Base-by-base conservation (phyloP, 1,139 yeast species). In the Zhuliangozyma parablackwelliae region DNA sequence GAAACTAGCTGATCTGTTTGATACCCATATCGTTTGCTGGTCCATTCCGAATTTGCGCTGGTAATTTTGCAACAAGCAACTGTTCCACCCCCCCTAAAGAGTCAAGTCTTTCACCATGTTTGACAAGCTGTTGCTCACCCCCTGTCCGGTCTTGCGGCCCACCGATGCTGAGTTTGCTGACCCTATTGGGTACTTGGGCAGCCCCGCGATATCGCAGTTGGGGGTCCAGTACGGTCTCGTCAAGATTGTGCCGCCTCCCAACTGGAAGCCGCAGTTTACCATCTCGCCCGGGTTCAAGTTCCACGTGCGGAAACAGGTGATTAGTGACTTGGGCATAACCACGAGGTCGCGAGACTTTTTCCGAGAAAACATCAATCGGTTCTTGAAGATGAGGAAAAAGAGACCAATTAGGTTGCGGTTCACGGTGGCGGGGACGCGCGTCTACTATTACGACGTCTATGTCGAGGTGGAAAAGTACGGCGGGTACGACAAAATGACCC, bases 321-420 rank as follows among this genome's bases (percentile, higher is more conserved):
- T 84, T 39, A 74, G 78, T 49, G 87, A 82, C 53, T 62, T 84
- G 50, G 82, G 83, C 20, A 56, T 84, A 12, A 57, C 73, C 8
- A 79, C 81, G 35, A 63, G 94, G 44, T 76, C 83, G 28, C 61
- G 90, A 37, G 63, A 72, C 41, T 78, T 78, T 49, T 83, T 83
- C 57, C 64, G 63, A 33, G 78, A 74, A 40, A 84, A 80, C 46
- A 57, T 82, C 43, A 73, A 75, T 42, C 72, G 86, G 42, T 83
- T 65, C 49, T 56, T 72, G 47, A 65, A 65, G 47, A 75, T 78
- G 76, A 58, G 65, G 36, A 53, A 63, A 30, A 61, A 53, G 42
- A 54, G 57, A 27, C 63, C 50, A 30, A 40, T 63, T 12, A 48
- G 53, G 28, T 48, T 53, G 11, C 59, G 48, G 38, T 63, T 66